A percentile compares a stretch with the other conserved stretches of the same genome.
phyloP scores from a whole-genome alignment of 352 stramenopile genomes.

The Phytopythium aichiense region DNA sequence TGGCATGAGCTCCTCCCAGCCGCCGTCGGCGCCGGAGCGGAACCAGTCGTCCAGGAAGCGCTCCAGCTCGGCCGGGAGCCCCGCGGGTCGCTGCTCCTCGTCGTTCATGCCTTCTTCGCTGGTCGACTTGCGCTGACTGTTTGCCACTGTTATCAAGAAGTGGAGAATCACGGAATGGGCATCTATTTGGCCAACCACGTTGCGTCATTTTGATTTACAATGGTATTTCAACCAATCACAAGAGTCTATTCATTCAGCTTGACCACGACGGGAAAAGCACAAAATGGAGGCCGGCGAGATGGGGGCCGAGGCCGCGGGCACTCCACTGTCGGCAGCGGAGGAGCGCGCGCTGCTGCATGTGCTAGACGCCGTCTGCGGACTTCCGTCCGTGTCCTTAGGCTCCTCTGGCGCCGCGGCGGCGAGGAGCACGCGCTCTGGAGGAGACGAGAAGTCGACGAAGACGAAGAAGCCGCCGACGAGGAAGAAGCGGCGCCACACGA shows the following conservation, averaged over 20 bases:
- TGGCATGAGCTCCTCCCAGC: neutral
- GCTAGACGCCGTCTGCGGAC: neutral
- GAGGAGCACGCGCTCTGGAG: neutral
- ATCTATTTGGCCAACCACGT: too few species aligned
- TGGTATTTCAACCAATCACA: too few species aligned
- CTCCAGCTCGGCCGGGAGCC: neutral
- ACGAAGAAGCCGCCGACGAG: slow-evolving; percentile 1
- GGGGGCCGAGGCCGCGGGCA: neutral
- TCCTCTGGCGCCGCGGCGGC: neutral
- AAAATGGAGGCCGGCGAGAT: neutral
- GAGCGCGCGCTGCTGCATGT: neutral
- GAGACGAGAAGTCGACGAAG: neutral
- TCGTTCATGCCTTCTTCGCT: neutral
- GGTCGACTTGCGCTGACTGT: neutral
- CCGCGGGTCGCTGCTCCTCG: neutral
- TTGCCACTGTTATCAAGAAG: neutral
- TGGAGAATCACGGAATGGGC: too few species aligned
- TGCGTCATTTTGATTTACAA: too few species aligned
- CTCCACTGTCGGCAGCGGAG: neutral
- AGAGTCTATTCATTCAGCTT: too few species aligned
- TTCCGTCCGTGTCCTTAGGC: neutral
- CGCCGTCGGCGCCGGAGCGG: neutral
- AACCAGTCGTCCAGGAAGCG: slow-evolving; percentile 1
- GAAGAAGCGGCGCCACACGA: slow-evolving; percentile 28
- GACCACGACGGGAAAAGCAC: too few species aligned